These are phyloP conservation scores for Dunaliella primolecta DNA, from an alignment of 139 green algal species.

Conservation along the genomic window DNA sequence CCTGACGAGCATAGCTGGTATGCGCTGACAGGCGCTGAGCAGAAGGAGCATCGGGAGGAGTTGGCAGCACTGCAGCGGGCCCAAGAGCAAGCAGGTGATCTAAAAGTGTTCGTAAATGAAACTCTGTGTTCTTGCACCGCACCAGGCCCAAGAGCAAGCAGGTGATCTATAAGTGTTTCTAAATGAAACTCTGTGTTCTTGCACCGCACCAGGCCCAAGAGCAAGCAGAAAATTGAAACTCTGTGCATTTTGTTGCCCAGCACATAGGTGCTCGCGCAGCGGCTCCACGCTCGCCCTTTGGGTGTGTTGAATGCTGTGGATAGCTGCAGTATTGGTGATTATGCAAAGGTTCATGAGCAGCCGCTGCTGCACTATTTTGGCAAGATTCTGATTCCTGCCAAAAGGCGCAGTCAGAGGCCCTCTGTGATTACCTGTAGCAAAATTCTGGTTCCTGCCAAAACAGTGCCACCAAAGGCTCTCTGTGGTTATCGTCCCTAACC, in stretches of 20 bases:
- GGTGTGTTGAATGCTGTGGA: no score
- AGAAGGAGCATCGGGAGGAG: background rate
- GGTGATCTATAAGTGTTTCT: background rate
- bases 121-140: background rate
- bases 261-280: no score
- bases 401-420: no score
- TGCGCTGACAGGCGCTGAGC: constrained; percentile 2
- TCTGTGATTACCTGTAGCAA: no score
- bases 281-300: no score
- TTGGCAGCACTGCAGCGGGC: background rate
- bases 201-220: background rate
- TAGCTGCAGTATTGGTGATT: no score
- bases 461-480: no score
- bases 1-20: constrained; percentile 18
- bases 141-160: background rate
- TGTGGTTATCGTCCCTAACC: no score
- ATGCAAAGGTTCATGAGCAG: no score
- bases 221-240: background rate
- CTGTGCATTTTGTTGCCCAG: background rate
- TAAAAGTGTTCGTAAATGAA: background rate
- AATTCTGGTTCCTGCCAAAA: no score
- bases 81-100: background rate
- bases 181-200: background rate
- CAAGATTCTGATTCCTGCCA: no score
- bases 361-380: no score